phyloP scores from a whole-genome alignment of 2,329 filamentous ascomycete species.

The Exophiala spinifera region DNA sequence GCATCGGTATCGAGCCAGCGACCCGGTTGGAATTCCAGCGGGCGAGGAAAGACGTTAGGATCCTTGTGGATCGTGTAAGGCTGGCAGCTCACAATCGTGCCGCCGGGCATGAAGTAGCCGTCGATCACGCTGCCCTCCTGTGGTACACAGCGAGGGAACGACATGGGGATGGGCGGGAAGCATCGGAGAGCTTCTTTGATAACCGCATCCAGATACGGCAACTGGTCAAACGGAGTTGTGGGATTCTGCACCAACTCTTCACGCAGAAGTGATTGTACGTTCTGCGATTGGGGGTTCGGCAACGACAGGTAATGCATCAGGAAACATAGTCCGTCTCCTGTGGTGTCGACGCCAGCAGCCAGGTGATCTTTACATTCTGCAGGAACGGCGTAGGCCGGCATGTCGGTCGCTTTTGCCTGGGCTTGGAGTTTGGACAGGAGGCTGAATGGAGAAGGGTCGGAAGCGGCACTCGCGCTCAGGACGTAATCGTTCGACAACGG shows the following conservation, averaged over 20 bases:
- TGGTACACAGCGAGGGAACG: constrained; percentile 31
- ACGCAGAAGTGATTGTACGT: constrained; percentile 53
- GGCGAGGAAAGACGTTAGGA: constrained; percentile 26
- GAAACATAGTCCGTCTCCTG: constrained; percentile 66
- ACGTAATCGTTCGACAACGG: constrained; percentile 61
- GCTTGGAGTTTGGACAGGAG: constrained; percentile 56
- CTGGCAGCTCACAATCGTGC: constrained; percentile 31
- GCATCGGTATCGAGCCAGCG: constrained; percentile 23
- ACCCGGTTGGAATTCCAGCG: constrained; percentile 22
- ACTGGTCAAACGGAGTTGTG: constrained; percentile 20
- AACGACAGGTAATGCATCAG: constrained; percentile 69
- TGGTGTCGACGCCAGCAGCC: constrained; percentile 70
- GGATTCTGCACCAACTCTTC: constrained; percentile 50
- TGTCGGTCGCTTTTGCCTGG: constrained; percentile 8
- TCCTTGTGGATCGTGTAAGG: constrained; percentile 29
- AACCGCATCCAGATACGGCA: constrained; percentile 46
- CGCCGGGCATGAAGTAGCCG: constrained; percentile 34
- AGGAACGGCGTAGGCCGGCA: constrained; percentile 29
- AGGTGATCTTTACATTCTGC: constrained; percentile 71
- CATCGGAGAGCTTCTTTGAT: constrained; percentile 50
- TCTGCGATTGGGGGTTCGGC: constrained; percentile 46
- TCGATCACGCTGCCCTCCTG: constrained; percentile 39
- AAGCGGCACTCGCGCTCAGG: constrained; percentile 32
- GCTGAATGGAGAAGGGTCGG: constrained; percentile 40
- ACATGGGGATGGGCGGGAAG: constrained; percentile 41